Base-by-base conservation (phyloP, 495 filamentous ascomycete species). In the Rostrohypoxylon terebratum region DNA sequence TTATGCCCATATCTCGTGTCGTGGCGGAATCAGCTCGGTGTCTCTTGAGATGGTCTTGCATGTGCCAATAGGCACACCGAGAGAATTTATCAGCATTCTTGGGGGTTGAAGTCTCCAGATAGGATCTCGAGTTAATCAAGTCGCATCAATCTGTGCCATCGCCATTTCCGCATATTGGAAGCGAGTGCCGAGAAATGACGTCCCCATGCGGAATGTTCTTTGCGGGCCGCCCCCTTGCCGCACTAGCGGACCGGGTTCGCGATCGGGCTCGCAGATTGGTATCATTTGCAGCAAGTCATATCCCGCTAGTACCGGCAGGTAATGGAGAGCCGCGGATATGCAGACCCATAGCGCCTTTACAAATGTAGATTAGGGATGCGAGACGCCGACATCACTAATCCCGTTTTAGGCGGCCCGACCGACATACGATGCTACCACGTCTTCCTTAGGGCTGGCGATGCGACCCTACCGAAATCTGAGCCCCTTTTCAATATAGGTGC, bases 361-460 rank as follows among this genome's bases (percentile, higher is more conserved):
- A 4, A 63, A 63, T 62, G 10, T 16, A 57, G 71, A 69, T 65
- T 68, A 57, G 47, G 65, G 61, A 69, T 66, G 66, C 61, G 61
- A 66, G 48, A 13, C 31, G 10, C 45, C 62, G 45, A 53, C 8
- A 33, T 34, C 28, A 42, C 53, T 69, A 65, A 61, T 40, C 71
- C 58, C 23, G 23, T 66, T 66, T 73, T 23, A 47, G 66, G 33
- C 45, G 60, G 54, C 13, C 42, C 34, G 54, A 51, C 55, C 55
- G 40, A 48, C 25, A 40, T 69, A n/a, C 6, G 40, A 64, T 69
- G 42, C 66, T 31, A 66, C 66, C 21, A 1, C 36, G 31, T 69
- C 40, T 66, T 69, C 71, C 71, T 69, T 73, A 69, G 61, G 71
- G 71, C 71, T 73, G 71, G n/a, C 54, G 20, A 14, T 59, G n/a